phyloP scores from a whole-genome alignment of 345 rosid species.

The Cochlearia excelsa region DNA sequence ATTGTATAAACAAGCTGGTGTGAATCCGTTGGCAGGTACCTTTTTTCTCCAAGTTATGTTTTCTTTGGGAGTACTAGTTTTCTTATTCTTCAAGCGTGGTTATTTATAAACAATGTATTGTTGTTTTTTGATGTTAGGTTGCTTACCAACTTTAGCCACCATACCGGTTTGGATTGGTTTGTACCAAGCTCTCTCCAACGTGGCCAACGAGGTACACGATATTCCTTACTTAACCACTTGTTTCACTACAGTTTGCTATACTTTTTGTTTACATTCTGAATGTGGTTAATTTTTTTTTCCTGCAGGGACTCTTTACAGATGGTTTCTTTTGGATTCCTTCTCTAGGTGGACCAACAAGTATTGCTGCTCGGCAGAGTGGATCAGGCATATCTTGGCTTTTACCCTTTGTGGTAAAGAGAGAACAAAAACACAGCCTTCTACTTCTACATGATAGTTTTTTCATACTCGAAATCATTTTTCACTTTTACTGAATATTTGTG shows the following conservation, averaged over 20 bases:
- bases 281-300: not conserved
- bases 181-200: slow-evolving; percentile 97
- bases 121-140: slow-evolving; percentile 49
- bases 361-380: slow-evolving; percentile 98
- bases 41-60: not conserved
- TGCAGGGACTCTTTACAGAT: slow-evolving; percentile 81
- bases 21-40: slow-evolving; percentile 94
- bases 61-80: not conserved
- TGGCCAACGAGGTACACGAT: slow-evolving; percentile 82
- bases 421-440: slow-evolving; percentile 1
- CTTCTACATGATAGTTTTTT: not conserved
- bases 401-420: slow-evolving; percentile 83
- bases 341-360: slow-evolving; percentile 87
- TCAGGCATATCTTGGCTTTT: slow-evolving; percentile 93
- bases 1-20: slow-evolving; percentile 88
- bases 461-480: not conserved
- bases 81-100: not conserved
- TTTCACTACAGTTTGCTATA: not conserved
- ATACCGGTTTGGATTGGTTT: slow-evolving; percentile 98
- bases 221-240: not conserved
- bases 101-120: slow-evolving; percentile 19
- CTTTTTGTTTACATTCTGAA: not conserved
- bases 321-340: slow-evolving; percentile 99
- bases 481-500: not conserved
- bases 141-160: slow-evolving; percentile 88